Evolutionary conservation across 1,284 basidiomycete genomes (phyloP), one percentile per base, ranked within the genome.

Genomic region (Cerrena zonata): DNA sequence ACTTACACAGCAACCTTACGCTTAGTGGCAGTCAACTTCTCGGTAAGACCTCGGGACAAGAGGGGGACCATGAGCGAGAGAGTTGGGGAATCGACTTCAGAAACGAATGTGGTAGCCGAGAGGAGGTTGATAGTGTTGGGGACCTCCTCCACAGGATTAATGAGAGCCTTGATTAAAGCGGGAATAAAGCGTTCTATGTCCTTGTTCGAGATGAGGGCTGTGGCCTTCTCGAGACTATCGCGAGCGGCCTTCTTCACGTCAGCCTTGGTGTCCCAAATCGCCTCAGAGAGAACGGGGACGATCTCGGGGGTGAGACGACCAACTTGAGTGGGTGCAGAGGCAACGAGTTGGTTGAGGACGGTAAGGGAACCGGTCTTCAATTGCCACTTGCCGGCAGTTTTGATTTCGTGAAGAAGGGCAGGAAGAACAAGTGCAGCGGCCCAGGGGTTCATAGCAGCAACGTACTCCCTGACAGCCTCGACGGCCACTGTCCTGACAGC

Each of bases 181-280:
- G 94, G 95, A 80, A 96, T 94, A 79, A 94, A 94, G 71, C 89
- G 82, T 84, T 95, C 92, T 61, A 97, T 96, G 77, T 99, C 95
- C 87, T 98, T 98, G 90, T 99, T 99, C 64, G 94, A 94, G 63
- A 98, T 84, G 63, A 97, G 80, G 64, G 90, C 89, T 65, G 89
- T 91, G 59, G 91, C 85, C 79, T 94, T 94, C 66, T 90, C 92
- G 65, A 99, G 86, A 56, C 94, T 88, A 65, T 89, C 86, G 68
- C 94, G 94, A 58, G 95, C 93, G 50, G 94, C 91, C 82, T 97
- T 99, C 87, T 98, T 97, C 71, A 99, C 96, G 62, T 98, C 94
- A 56, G 91, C 83, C 81, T 99, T 99, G 76, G 96, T 99, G 76
- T 99, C 96, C 94, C 94, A 98, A 67, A 99, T 98, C 56, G 89